Percentiles rank a stretch among this genome's conserved stretches.
phyloP scores from a whole-genome alignment of 352 stramenopile genomes.

The Halophytophthora polymorphica region DNA sequence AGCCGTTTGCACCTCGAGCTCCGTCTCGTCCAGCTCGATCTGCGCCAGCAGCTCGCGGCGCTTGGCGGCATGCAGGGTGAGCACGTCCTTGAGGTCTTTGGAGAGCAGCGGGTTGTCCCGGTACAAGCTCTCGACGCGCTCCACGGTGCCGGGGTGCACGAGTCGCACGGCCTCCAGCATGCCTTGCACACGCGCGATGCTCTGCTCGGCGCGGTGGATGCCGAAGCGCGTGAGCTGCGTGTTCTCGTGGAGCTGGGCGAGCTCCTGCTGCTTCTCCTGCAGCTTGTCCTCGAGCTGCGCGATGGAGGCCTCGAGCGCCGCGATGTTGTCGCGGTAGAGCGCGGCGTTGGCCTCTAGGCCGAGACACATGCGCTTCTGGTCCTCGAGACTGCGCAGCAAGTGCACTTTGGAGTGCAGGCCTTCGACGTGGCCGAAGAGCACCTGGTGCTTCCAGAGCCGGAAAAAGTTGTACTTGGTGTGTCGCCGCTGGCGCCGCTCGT shows the following conservation, averaged over 20 bases:
- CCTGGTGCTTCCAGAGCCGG: conserved; percentile 75
- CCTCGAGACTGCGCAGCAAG: conserved; percentile 60
- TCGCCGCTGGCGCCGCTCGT: conserved; percentile 52
- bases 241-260: conserved; percentile 50
- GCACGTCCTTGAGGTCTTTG: conserved; percentile 60
- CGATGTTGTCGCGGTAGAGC: conserved; percentile 62
- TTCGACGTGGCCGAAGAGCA: conserved; percentile 69
- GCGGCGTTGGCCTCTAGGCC: conserved; percentile 55
- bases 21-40: conserved; percentile 52
- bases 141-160: conserved; percentile 66
- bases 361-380: conserved; percentile 77
- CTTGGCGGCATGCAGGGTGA: conserved; percentile 41
- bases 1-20: conserved; percentile 52
- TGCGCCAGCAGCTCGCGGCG: conserved; percentile 44
- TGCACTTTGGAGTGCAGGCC: conserved; percentile 63
- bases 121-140: conserved; percentile 66
- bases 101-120: conserved; percentile 62
- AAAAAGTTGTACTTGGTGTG: conserved; percentile 82
- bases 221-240: conserved; percentile 67
- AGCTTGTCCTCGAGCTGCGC: conserved; percentile 52
- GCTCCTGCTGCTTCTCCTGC: conserved; percentile 62
- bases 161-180: conserved; percentile 68
- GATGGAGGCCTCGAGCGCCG: conserved; percentile 53
- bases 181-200: conserved; percentile 61
- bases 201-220: conserved; percentile 71